Evolutionary conservation across 2,329 filamentous ascomycete species (phyloP), one percentile per base, ranked within the genome.

Genomic region (Tolypocladium amazonense): DNA sequence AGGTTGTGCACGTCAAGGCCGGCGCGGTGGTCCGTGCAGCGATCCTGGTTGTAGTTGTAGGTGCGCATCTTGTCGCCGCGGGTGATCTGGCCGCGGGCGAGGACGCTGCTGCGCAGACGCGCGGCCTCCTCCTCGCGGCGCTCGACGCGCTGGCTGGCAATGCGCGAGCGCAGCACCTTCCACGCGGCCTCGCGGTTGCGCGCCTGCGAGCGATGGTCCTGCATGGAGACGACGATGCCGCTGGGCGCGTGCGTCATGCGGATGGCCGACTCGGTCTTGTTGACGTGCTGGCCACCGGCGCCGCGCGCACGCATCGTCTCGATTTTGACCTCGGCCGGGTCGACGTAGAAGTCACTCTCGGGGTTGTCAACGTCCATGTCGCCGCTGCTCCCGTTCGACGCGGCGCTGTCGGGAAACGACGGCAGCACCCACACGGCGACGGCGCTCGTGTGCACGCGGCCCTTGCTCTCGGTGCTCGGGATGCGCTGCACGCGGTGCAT

Each of bases 181-280:
- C 94, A 97, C 1, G 94, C 94, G 62, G 86, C 86, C 62, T 92
- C 88, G 53, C 92, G 84, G 75, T 99, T 99, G 65, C 90, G 85
- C 66, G 90, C 86, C 76, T 99, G 94, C 52, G 91, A 96, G 59
- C 94, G 84, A 58, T 87, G 88, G 71, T 99, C 94, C 73, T 99
- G 94, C 82, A 97, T 96, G 15, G 87, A 88, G 18, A 97, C 92
- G 2, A 90, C 85, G 0, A 87, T 94, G 53, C 89, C 89, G 0
- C 92, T 96, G 2, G 94, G 94, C 8, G 88, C 75, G 76, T 99
- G 94, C 2, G 92, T 97, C 68, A 99, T 80, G 12, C 94, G 88
- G 62, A 99, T 90, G 4, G 94, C 94, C 37, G 91, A 96, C 76
- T 99, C 94, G 0, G 94, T 99, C 73, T 93, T 97, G 77, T 99